phyloP scores from a whole-genome alignment of 306 rosid genomes.

The Dalbergia cochinchinensis region DNA sequence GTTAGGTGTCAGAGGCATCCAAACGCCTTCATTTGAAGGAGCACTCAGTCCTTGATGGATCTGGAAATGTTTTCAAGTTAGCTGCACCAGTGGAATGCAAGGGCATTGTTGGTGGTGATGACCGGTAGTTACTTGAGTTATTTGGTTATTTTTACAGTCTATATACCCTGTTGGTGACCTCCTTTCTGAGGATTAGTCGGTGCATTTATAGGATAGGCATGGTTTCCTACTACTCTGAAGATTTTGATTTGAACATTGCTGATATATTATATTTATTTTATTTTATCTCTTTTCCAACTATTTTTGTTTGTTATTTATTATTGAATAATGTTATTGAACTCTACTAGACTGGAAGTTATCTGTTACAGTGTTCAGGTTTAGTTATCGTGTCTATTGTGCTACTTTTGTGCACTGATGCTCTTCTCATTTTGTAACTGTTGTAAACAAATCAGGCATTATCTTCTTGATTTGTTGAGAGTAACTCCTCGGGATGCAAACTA shows the following conservation, averaged over 20 bases:
- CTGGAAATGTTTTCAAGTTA: slow-evolving; percentile 85
- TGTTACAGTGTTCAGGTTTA: slow-evolving; percentile 3
- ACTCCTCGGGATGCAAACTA: slow-evolving; percentile 98
- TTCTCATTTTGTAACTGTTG: slow-evolving; percentile 24
- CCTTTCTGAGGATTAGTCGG: not conserved
- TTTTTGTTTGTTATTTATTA: slow-evolving; percentile 9
- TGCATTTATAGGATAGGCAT: not conserved
- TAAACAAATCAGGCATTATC: slow-evolving; percentile 78
- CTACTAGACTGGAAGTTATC: slow-evolving; percentile 10
- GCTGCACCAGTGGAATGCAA: slow-evolving; percentile 99
- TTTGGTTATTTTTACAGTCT: slow-evolving; percentile 15
- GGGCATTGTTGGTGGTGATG: slow-evolving; percentile 99
- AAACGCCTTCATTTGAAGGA: slow-evolving; percentile 93
- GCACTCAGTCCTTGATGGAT: slow-evolving; percentile 88
- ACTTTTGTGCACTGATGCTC: slow-evolving; percentile 35
- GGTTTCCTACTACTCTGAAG: slow-evolving; percentile 4
- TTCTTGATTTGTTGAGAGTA: slow-evolving; percentile 96
- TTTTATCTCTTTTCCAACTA: slow-evolving; percentile 22
- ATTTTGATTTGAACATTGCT: slow-evolving; percentile 27
- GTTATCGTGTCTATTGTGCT: not conserved
- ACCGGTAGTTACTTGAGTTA: slow-evolving; percentile 66
- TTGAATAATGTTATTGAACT: not conserved
- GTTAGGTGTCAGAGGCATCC: slow-evolving; percentile 92
- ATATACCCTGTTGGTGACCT: slow-evolving; percentile 18
- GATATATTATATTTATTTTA: slow-evolving; percentile 3